A percentile compares a stretch with the other conserved stretches of the same genome.
These are phyloP conservation scores for Claviceps humidiphila DNA, from an alignment of 2,329 filamentous ascomycete genomes.

Conservation along the genomic window DNA sequence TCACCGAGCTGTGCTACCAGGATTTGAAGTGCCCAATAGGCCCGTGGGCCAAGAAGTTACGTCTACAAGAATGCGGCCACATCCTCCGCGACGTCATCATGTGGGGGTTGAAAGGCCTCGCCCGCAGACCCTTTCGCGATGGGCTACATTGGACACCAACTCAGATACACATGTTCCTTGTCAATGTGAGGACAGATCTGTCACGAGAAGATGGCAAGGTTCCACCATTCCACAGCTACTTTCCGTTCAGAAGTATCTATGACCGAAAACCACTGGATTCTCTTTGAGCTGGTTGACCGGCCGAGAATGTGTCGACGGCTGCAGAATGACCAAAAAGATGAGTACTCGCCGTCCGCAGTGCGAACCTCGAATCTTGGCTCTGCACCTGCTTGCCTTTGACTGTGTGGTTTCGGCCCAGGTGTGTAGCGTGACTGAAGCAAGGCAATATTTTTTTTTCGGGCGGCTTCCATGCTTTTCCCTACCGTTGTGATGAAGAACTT, in stretches of 20 bases:
- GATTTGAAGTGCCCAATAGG: conserved; percentile 35
- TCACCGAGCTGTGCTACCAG: conserved; percentile 25
- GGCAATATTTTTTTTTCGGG: no score
- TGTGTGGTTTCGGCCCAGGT: not conserved
- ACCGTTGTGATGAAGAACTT: no score
- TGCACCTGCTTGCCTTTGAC: not conserved
- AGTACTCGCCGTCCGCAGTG: no score
- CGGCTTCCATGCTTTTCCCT: no score
- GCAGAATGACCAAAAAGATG: not conserved
- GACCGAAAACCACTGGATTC: conserved; percentile 23
- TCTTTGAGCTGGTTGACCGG: not conserved
- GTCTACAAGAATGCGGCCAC: conserved; percentile 31
- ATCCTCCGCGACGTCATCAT: conserved; percentile 30
- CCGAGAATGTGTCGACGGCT: not conserved
- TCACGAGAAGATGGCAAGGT: conserved; percentile 20
- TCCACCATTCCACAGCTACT: conserved; percentile 25
- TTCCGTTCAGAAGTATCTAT: conserved; percentile 26
- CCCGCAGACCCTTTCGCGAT: conserved; percentile 24
- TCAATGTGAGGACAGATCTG: conserved; percentile 27
- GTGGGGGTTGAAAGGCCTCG: conserved; percentile 26
- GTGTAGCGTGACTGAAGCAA: no score
- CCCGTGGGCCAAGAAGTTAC: conserved; percentile 30
- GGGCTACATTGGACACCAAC: conserved; percentile 26
- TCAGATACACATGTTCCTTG: conserved; percentile 30
- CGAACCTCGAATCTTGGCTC: not conserved